phyloP scores from a whole-genome alignment of 2,329 filamentous ascomycete species.

The Sclerotinia subarctica region DNA sequence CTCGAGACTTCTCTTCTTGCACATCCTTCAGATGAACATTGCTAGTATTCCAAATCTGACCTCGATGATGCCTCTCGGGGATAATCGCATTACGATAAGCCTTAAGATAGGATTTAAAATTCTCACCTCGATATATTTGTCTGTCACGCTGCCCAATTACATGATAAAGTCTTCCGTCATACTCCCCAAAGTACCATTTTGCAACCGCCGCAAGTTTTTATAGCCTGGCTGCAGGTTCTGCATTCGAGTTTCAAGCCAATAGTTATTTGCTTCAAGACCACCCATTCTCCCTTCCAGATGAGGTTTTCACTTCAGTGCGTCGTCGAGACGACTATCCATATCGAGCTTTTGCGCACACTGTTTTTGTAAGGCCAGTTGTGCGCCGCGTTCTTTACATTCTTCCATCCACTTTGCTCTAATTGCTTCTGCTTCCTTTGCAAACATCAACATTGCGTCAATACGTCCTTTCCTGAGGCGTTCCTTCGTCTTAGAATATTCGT shows the following conservation, averaged over 20 bases:
- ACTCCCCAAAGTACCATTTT: neutral
- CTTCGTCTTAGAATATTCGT: neutral
- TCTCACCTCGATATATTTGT: neutral
- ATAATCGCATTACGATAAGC: neutral
- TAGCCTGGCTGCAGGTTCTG: neutral
- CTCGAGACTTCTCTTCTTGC: neutral
- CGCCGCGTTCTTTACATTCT: fast-evolving
- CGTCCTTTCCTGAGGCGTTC: neutral
- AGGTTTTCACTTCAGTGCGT: neutral
- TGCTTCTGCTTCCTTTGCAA: neutral
- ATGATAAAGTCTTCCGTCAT: neutral
- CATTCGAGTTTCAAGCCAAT: neutral
- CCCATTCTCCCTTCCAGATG: neutral
- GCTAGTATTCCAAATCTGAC: neutral
- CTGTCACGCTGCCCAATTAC: neutral
- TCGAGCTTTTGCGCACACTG: no score
- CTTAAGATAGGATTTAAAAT: neutral
- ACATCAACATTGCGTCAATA: neutral
- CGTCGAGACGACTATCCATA: neutral
- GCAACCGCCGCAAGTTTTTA: no score
- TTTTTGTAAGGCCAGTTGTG: neutral
- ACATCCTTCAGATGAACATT: neutral
- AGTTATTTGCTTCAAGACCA: neutral
- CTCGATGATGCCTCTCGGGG: neutral
- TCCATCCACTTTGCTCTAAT: neutral